phyloP scores from a whole-genome alignment of 257 asterid genomes.

The Oldenlandia corymbosa region DNA sequence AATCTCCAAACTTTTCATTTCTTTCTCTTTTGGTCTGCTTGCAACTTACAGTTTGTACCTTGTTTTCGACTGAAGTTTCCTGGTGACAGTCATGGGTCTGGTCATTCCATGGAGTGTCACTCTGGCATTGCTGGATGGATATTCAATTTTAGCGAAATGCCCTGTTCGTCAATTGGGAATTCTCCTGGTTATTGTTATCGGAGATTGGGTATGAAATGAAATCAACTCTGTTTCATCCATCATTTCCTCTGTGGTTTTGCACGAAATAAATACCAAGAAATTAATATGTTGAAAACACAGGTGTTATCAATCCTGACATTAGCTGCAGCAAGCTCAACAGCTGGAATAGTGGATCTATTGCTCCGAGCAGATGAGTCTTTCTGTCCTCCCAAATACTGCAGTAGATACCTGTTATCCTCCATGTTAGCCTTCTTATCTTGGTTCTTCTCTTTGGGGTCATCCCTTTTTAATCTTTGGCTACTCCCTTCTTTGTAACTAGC shows the following conservation, averaged over 20 bases:
- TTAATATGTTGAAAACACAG: constrained; percentile 30
- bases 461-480: constrained; percentile 60
- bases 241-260: not conserved
- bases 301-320: constrained; percentile 50
- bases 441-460: constrained; percentile 46
- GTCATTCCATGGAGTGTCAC: constrained; percentile 81
- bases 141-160: constrained; percentile 43
- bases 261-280: constrained; percentile 16
- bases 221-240: no score
- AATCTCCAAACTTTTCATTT: not conserved
- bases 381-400: constrained; percentile 48
- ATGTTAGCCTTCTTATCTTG: constrained; percentile 57
- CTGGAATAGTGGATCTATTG: constrained; percentile 54
- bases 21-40: not conserved
- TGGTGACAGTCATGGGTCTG: constrained; percentile 71
- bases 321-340: constrained; percentile 71
- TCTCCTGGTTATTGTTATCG: constrained; percentile 47
- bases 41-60: not conserved
- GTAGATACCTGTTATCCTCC: constrained; percentile 56
- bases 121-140: constrained; percentile 58
- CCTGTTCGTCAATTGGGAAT: constrained; percentile 47
- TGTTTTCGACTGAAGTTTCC: constrained; percentile 38
- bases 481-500: constrained; percentile 43
- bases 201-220: constrained; percentile 65
- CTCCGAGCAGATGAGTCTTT: constrained; percentile 47